Evolutionary conservation across 768 basidiomycete genomes (phyloP).

Genomic region (Plicaturopsis crispa): DNA sequence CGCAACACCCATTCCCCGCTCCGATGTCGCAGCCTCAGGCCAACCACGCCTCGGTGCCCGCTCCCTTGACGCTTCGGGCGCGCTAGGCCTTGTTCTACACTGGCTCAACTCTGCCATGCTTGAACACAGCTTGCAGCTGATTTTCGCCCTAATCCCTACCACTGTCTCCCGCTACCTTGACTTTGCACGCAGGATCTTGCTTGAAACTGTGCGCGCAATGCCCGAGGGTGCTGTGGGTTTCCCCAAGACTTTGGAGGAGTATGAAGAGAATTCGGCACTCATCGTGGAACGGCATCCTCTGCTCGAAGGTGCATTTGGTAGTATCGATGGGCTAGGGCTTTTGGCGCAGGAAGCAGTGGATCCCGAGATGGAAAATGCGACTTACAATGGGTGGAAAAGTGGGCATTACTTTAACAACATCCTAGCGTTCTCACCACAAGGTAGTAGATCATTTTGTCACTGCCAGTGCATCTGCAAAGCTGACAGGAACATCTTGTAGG

Average conservation of each 20-base stretch:
- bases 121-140: conserved; percentile 28
- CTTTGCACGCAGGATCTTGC: conserved; percentile 24
- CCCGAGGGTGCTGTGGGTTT: conserved; percentile 21
- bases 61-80: conserved; percentile 31
- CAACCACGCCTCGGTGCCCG: conserved; percentile 16
- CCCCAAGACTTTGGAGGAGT: conserved; percentile 19
- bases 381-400: conserved; percentile 36
- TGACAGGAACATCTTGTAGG: conserved; percentile 18
- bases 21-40: conserved; percentile 15
- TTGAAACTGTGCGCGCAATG: conserved; percentile 19
- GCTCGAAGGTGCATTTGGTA: conserved; percentile 30
- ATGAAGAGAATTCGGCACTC: conserved; percentile 16
- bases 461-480: neutral
- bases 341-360: conserved; percentile 27
- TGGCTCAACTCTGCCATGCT: conserved; percentile 32
- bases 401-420: conserved; percentile 33
- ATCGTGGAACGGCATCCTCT: conserved; percentile 21
- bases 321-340: conserved; percentile 34
- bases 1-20: conserved; percentile 20
- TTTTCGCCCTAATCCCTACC: conserved; percentile 33
- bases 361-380: conserved; percentile 35
- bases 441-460: conserved; percentile 8
- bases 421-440: conserved; percentile 26
- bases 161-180: conserved; percentile 27
- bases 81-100: conserved; percentile 32